A percentile compares a stretch with the other conserved stretches of the same genome.
phyloP scores from a whole-genome alignment of 495 filamentous ascomycete genomes.

The Penicillium angulare region DNA sequence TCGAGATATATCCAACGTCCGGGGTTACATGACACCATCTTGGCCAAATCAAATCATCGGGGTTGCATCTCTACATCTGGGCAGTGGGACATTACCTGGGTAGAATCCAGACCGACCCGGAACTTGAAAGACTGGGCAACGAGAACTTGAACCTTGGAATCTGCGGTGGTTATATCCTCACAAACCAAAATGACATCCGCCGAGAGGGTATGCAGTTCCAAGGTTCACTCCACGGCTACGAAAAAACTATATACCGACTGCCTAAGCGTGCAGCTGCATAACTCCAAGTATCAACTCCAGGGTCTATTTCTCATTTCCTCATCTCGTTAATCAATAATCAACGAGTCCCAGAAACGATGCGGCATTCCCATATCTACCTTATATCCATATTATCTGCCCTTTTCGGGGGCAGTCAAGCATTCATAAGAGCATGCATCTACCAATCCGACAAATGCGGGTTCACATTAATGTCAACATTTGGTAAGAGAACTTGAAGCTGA shows the following conservation, averaged over 20 bases:
- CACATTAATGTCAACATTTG: conserved; percentile 15
- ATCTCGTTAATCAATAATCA: too few species aligned
- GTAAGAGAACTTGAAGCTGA: not conserved
- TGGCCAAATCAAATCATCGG: conserved; percentile 9
- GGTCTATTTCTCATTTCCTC: not conserved
- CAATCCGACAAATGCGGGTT: conserved; percentile 21
- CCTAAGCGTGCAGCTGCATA: not conserved
- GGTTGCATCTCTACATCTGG: conserved; percentile 13
- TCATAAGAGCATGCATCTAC: conserved; percentile 18
- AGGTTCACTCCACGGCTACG: not conserved
- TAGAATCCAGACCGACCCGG: not conserved
- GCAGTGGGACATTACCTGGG: conserved; percentile 6
- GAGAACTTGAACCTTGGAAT: too few species aligned
- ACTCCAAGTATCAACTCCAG: not conserved
- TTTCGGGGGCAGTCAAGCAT: conserved; percentile 3
- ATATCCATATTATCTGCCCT: not conserved
- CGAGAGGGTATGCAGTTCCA: too few species aligned
- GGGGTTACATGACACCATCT: conserved; percentile 14
- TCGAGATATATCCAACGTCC: not conserved
- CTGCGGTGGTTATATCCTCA: not conserved
- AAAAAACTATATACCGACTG: not conserved
- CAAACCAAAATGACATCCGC: not conserved
- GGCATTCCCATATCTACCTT: not conserved
- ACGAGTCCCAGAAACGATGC: too few species aligned
- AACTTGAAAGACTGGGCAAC: not conserved